These are phyloP conservation scores for Amaranthus tricolor DNA, from an alignment of 179 eudicot species.

Conservation along the genomic window DNA sequence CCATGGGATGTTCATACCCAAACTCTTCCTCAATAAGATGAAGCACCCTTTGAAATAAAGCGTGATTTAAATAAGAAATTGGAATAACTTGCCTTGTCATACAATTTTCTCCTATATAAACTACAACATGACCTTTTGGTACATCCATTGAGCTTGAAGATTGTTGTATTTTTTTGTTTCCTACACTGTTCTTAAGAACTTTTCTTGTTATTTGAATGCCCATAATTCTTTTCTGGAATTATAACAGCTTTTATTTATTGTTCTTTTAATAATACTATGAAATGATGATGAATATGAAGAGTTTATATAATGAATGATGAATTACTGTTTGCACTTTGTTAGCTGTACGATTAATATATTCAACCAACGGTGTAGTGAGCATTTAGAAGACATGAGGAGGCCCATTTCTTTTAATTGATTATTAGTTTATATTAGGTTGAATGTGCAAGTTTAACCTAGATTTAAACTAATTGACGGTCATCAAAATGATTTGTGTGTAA, in stretches of 20 bases:
- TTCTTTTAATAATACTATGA: not conserved
- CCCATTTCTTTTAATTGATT: conserved; percentile 17
- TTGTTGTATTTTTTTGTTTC: conserved; percentile 11
- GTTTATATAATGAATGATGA: conserved; percentile 6
- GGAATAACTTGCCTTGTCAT: conserved; percentile 53
- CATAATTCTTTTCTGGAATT: conserved; percentile 3
- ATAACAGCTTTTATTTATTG: not conserved
- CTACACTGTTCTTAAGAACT: conserved; percentile 24
- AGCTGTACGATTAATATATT: not conserved
- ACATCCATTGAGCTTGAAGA: conserved; percentile 14
- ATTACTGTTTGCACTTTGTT: not conserved
- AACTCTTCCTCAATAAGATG: conserved; percentile 48
- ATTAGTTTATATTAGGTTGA: too few species aligned
- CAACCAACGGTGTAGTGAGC: not conserved
- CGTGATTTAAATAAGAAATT: conserved; percentile 45
- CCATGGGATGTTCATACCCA: conserved; percentile 48
- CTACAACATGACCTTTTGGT: conserved; percentile 35
- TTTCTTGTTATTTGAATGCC: conserved; percentile 30
- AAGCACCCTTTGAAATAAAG: conserved; percentile 46
- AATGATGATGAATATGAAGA: not conserved
- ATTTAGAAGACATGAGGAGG: conserved; percentile 24
- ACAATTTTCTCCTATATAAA: conserved; percentile 41
- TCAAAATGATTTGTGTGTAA: too few species aligned
- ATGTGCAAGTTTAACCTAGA: too few species aligned
- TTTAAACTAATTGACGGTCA: too few species aligned